Base-by-base conservation (phyloP, 2,329 filamentous ascomycete genomes). In the Epichloe aotearoae region DNA sequence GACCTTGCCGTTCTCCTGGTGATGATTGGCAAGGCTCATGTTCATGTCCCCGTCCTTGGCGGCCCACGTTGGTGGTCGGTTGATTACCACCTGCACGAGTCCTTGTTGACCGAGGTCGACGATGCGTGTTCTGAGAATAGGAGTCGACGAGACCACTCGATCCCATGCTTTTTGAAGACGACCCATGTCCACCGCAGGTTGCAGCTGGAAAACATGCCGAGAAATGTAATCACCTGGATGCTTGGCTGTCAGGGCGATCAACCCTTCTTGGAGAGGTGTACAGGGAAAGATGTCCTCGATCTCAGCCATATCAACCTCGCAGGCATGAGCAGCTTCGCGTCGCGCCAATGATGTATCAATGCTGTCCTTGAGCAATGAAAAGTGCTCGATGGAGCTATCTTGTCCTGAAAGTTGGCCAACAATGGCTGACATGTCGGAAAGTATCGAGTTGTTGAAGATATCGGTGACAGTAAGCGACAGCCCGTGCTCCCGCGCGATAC, bases 211-310 rank as follows among this genome's bases (percentile, higher is more conserved):
- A 15, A 57, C 41, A n/a, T 54, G 49, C 14, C 47, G 49, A 0
- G 52, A 53, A 5, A 58, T 48, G n/a, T 60, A 60, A 37, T 53
- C 54, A 5, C 53, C 54, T 4, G 49, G 39, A 1, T 47, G 36
- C 41, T 51, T 53, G 2, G 53, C 48, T 7, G 56, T 56, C 26
- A 57, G 34, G 11, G 56, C 52, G 26, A 47, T 26, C 3, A 78
- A 65, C 2, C 68, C 72, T 57, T 75, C 73, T 53, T 78, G 75
- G 2, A 75, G 60, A 0, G 73, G 66, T 0, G 73, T 73, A 57
- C 56, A 57, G 4, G 57, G 58, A n/a, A 56, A 52, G 3, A 57
- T 46, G 23, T 60, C 58, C 46, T 74, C 69, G 8, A 75, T 62
- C n/a, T 56, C 30, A 10, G 23, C 19, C 7, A 37, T 40, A 7